Evolutionary conservation across 306 rosid species (phyloP).

Genomic region (Pterocarpus macrocarpus): DNA sequence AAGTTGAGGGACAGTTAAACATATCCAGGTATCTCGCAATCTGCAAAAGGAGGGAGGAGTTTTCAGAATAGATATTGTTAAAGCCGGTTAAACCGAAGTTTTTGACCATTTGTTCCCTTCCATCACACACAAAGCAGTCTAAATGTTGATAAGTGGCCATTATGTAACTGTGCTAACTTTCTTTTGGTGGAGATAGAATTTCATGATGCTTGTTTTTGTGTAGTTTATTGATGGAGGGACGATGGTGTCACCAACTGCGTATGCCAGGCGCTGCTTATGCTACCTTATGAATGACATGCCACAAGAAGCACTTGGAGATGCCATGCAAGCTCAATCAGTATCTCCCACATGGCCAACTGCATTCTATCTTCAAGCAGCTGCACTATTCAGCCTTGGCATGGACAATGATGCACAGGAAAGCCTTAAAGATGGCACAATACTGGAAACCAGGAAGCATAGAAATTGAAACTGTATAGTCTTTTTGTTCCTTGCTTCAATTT

Average conservation of each 20-base stretch:
- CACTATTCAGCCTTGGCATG: slow-evolving; percentile 96
- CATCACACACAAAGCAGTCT: background rate
- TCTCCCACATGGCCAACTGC: slow-evolving; percentile 89
- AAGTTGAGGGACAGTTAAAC: background rate
- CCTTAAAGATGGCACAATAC: slow-evolving; percentile 83
- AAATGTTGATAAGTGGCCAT: slow-evolving; percentile 8
- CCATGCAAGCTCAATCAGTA: slow-evolving; percentile 93
- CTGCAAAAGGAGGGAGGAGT: background rate
- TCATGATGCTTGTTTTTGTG: slow-evolving; percentile 40
- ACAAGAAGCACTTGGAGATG: slow-evolving; percentile 99
- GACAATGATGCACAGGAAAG: slow-evolving; percentile 95
- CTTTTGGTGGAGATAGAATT: background rate
- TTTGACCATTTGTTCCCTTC: background rate
- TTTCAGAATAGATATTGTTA: background rate
- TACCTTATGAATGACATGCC: slow-evolving; percentile 90
- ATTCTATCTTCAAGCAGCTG: slow-evolving; percentile 94
- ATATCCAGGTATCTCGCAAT: background rate
- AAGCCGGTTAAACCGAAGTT: background rate
- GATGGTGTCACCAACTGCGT: slow-evolving; percentile 90
- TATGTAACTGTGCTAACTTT: slow-evolving; percentile 1
- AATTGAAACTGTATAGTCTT: slow-evolving; percentile 72
- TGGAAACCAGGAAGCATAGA: slow-evolving; percentile 76
- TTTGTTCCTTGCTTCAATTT: slow-evolving; percentile 41
- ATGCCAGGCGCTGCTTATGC: slow-evolving; percentile 92
- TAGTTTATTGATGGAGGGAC: slow-evolving; percentile 96